phyloP scores from a whole-genome alignment of 73 alveolate species.

The Breviolum minutum region DNA sequence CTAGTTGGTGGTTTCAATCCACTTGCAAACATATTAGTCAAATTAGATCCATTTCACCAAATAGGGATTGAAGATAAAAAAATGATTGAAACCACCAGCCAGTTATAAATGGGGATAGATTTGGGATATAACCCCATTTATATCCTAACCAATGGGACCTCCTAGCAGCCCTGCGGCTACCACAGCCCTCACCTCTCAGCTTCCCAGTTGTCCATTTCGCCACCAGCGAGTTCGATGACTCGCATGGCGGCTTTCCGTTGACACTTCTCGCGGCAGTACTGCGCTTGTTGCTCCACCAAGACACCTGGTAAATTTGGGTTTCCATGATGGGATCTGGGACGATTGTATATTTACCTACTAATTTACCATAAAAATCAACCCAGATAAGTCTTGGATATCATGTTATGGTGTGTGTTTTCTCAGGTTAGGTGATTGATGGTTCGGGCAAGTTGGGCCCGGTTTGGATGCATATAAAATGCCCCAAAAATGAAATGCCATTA shows the following conservation, averaged over 20 bases:
- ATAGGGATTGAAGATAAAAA: too few relatives aligned
- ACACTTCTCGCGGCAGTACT: conserved; percentile 76
- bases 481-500: not conserved
- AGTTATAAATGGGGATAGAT: too few relatives aligned
- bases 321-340: not conserved
- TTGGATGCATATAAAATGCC: not conserved
- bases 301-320: not conserved
- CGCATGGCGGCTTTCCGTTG: not conserved
- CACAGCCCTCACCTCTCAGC: too few relatives aligned
- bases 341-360: too few relatives aligned
- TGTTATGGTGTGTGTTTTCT: not conserved
- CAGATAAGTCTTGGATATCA: not conserved
- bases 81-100: too few relatives aligned
- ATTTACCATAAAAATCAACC: not conserved
- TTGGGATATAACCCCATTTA: too few relatives aligned
- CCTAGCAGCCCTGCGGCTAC: too few relatives aligned
- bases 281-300: conserved; percentile 60
- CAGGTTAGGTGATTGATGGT: not conserved
- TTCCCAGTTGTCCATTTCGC: conserved; percentile 58
- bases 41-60: too few relatives aligned
- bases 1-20: too few relatives aligned
- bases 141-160: too few relatives aligned
- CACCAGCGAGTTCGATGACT: conserved; percentile 69
- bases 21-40: too few relatives aligned
- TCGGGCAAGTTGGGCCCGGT: not conserved